A percentile compares a stretch with the other conserved stretches of the same genome.
Evolutionary conservation across 768 basidiomycete genomes (phyloP).

Genomic region (Sporobolomyces roseus): DNA sequence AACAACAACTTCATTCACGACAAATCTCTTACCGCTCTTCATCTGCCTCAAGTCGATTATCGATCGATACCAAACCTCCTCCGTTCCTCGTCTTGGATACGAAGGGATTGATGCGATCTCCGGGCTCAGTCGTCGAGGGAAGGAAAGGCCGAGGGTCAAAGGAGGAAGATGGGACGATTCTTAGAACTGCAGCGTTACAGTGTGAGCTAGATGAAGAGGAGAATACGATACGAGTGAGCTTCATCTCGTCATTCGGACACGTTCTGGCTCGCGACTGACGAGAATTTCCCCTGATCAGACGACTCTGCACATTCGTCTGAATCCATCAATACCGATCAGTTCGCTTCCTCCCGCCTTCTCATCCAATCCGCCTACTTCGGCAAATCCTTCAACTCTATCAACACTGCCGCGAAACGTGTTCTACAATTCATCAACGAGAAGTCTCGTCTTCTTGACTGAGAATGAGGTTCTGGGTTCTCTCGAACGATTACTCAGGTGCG

Average conservation of each 20-base stretch:
- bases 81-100: background rate
- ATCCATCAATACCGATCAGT: background rate
- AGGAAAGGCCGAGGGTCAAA: background rate
- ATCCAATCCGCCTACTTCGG: background rate
- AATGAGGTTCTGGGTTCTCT: background rate
- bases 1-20: conserved; percentile 65
- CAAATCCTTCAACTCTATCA: background rate
- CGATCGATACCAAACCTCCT: background rate
- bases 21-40: conserved; percentile 25
- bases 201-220: too few relatives aligned
- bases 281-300: conserved; percentile 2
- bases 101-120: background rate
- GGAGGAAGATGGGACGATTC: too few relatives aligned
- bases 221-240: too few relatives aligned
- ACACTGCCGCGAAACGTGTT: background rate
- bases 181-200: too few relatives aligned
- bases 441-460: conserved; percentile 7
- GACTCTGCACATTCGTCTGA: conserved; percentile 17
- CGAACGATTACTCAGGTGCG: conserved; percentile 7
- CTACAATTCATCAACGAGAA: background rate
- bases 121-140: background rate
- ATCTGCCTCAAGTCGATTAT: background rate
- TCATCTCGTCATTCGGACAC: background rate
- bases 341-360: background rate
- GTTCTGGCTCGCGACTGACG: background rate